Conservation (phyloP, 345 rosid genomes). For the Firmiana major region DNA sequence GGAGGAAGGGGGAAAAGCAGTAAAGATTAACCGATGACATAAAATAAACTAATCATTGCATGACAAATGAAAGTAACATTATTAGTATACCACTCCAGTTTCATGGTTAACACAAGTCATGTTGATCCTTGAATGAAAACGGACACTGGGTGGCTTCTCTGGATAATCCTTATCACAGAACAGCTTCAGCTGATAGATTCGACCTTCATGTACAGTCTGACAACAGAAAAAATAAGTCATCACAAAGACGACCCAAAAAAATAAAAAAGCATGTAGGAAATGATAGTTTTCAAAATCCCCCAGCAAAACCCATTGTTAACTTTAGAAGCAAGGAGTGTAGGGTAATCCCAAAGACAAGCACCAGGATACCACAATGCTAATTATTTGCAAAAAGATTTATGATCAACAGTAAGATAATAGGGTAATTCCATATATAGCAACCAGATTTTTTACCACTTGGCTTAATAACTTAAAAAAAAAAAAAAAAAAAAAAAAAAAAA, state of each 20-base stretch:
- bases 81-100: conserved; percentile 74
- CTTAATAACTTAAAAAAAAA: background rate
- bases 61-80: background rate
- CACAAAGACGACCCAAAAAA: background rate
- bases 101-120: conserved; percentile 94
- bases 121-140: conserved; percentile 89
- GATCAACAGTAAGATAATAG: background rate
- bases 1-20: background rate
- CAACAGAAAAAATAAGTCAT: conserved; percentile 4
- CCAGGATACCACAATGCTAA: background rate
- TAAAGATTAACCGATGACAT: background rate
- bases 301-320: background rate
- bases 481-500: background rate
- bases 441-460: background rate
- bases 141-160: conserved; percentile 91
- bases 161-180: conserved; percentile 98
- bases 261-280: background rate
- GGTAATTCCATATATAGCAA: background rate
- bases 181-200: conserved; percentile 95
- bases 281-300: background rate
- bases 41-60: background rate
- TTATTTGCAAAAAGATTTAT: background rate
- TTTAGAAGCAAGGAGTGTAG: background rate
- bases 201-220: conserved; percentile 95
- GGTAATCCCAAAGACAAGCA: background rate